Percentiles rank a stretch among this genome's conserved stretches.
phyloP scores from a whole-genome alignment of 441 rosid species.

The Raphanus hybrid region DNA sequence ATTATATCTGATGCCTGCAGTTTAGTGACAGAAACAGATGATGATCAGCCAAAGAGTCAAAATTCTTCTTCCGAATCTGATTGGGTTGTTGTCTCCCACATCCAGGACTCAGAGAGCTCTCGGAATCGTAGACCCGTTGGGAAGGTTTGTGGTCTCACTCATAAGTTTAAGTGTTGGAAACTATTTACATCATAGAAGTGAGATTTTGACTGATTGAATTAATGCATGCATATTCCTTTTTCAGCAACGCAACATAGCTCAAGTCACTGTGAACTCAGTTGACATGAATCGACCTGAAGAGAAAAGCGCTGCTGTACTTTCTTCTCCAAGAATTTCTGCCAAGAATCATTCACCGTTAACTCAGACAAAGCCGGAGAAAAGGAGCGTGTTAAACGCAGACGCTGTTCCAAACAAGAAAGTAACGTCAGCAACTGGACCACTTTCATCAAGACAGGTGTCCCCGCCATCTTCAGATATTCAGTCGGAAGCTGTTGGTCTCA shows the following conservation, averaged over 20 bases:
- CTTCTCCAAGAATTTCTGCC: constrained; percentile 58
- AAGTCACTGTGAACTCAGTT: constrained; percentile 47
- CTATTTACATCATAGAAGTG: constrained; percentile 1
- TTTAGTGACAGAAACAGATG: constrained; percentile 1
- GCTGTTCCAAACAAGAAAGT: not conserved
- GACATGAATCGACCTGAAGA: constrained; percentile 69
- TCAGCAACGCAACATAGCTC: constrained; percentile 39
- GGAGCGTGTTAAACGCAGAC: constrained; percentile 1
- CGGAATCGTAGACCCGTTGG: constrained; percentile 51
- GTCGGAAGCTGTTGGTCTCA: constrained; percentile 36
- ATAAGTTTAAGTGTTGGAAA: not conserved
- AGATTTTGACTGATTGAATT: not conserved
- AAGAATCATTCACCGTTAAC: constrained; percentile 44
- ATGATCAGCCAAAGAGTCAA: constrained; percentile 43
- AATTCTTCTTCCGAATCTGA: constrained; percentile 54
- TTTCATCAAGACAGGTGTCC: constrained; percentile 49
- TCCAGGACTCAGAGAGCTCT: constrained; percentile 46
- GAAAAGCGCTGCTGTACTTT: constrained; percentile 51
- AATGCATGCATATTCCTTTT: not conserved
- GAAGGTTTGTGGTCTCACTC: constrained; percentile 53
- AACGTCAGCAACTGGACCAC: constrained; percentile 43
- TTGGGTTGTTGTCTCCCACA: constrained; percentile 54
- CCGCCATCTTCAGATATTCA: constrained; percentile 30
- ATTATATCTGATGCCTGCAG: not conserved
- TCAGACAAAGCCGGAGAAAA: constrained; percentile 30